These are phyloP conservation scores for Puccinellia tenuiflora DNA, from an alignment of 176 grass and related monocot genomes.

Conservation along the genomic window DNA sequence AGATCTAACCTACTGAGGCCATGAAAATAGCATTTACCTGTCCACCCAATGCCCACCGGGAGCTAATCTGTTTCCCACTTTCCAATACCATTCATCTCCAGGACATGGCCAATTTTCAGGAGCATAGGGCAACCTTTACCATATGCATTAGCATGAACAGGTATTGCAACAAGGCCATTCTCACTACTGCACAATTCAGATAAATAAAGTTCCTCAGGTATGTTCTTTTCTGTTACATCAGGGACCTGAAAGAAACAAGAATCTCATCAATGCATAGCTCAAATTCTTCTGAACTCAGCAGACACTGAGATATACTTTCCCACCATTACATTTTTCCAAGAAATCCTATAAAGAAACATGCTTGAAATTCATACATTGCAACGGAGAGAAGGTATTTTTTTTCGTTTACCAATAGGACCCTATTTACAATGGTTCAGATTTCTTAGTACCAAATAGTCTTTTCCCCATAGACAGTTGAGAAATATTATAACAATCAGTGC, in stretches of 20 bases:
- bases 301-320: background rate
- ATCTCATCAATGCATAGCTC: constrained; percentile 7
- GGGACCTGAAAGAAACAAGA: constrained; percentile 23
- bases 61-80: constrained; percentile 45
- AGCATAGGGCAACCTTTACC: constrained; percentile 66
- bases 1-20: background rate
- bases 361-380: background rate
- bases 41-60: constrained; percentile 57
- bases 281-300: background rate
- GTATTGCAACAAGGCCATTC: constrained; percentile 40
- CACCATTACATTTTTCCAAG: background rate
- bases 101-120: constrained; percentile 67
- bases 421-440: background rate
- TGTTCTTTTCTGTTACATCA: constrained; percentile 9
- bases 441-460: background rate
- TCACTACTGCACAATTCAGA: constrained; percentile 41
- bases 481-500: background rate
- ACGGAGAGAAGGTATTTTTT: background rate
- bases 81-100: constrained; percentile 71
- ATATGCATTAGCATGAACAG: constrained; percentile 45
- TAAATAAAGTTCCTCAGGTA: constrained; percentile 36
- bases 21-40: constrained; percentile 45
- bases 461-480: background rate
- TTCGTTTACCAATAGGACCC: background rate
- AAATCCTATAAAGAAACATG: background rate